Evolutionary conservation across 805 yeast genomes (phyloP).

Genomic region (Teunomyces pallodes): DNA sequence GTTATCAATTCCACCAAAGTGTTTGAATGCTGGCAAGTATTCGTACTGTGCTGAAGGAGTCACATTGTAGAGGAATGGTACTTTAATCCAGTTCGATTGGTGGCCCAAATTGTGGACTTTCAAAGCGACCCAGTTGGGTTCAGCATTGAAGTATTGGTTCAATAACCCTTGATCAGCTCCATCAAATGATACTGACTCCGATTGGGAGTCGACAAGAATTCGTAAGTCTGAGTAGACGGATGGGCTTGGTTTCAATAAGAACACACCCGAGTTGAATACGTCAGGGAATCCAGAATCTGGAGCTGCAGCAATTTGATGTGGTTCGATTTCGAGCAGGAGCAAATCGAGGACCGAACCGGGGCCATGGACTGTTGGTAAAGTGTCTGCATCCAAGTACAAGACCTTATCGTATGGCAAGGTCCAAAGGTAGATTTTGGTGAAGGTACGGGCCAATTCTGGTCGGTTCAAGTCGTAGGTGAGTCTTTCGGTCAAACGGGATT

Average conservation of each 20-base stretch:
- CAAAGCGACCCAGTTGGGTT: conserved; percentile 39
- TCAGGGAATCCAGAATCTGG: conserved; percentile 95
- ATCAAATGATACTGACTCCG: conserved; percentile 51
- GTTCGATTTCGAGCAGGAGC: conserved; percentile 22
- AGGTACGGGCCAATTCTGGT: conserved; percentile 52
- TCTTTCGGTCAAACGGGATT: conserved; percentile 23
- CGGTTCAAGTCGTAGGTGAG: conserved; percentile 39
- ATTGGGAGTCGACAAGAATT: conserved; percentile 17
- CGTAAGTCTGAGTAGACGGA: conserved; percentile 42
- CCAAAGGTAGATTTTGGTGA: conserved; percentile 61
- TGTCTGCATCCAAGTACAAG: conserved; percentile 65
- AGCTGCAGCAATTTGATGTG: conserved; percentile 46
- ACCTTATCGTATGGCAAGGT: conserved; percentile 44
- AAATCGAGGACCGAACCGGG: conserved; percentile 27
- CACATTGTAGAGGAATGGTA: conserved; percentile 84
- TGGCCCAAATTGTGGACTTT: conserved; percentile 4
- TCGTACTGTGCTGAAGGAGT: conserved; percentile 66
- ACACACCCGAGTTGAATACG: conserved; percentile 78
- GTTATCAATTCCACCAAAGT: conserved; percentile 32
- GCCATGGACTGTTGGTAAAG: conserved; percentile 41
- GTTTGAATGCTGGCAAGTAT: conserved; percentile 65
- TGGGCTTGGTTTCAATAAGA: conserved; percentile 54
- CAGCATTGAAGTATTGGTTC: conserved; percentile 63
- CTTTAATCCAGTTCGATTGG: conserved; percentile 55
- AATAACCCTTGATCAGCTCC: conserved; percentile 93